Evolutionary conservation across 2,329 filamentous ascomycete genomes (phyloP).

Genomic region (Mollisiaceae sp.): DNA sequence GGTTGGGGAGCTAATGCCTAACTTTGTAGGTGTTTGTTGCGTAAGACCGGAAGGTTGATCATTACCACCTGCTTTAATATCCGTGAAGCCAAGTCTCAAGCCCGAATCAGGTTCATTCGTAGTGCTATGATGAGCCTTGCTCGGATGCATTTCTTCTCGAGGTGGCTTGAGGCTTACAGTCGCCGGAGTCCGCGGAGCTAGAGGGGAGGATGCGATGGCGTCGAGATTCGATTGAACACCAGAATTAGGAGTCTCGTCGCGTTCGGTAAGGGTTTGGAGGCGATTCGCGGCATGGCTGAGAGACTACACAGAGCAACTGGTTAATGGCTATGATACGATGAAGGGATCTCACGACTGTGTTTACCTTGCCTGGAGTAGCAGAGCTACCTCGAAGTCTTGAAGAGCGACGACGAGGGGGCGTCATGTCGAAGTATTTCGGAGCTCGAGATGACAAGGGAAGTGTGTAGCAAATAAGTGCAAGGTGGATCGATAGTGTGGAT

Average conservation of each 20-base stretch:
- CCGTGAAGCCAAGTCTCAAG: conserved; percentile 80
- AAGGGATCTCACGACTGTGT: conserved; percentile 5
- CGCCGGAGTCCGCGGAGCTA: conserved; percentile 59
- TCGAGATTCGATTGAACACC: conserved; percentile 32
- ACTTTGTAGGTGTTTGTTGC: conserved; percentile 70
- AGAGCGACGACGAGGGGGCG: conserved; percentile 42
- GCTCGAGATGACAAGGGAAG: background rate
- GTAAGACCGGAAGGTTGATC: conserved; percentile 48
- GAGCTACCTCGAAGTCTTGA: conserved; percentile 39
- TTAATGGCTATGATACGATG: conserved; percentile 6
- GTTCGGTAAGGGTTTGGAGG: conserved; percentile 40
- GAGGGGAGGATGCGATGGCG: conserved; percentile 34
- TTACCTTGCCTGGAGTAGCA: conserved; percentile 41
- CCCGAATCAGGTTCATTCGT: conserved; percentile 80
- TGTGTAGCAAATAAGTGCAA: conserved; percentile 15
- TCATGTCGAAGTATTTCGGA: conserved; percentile 28
- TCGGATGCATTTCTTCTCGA: conserved; percentile 88
- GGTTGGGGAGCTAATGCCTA: conserved; percentile 56
- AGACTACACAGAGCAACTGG: conserved; percentile 21
- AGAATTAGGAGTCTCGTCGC: conserved; percentile 37
- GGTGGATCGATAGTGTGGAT: conserved; percentile 10
- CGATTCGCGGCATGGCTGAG: conserved; percentile 29
- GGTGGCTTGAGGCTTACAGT: conserved; percentile 72
- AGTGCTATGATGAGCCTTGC: conserved; percentile 76
- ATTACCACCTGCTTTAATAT: conserved; percentile 56